A percentile compares a stretch with the other conserved stretches of the same genome.
Conservation (phyloP, 495 filamentous ascomycete species). For the Paragyromitra xinjiangensis region DNA sequence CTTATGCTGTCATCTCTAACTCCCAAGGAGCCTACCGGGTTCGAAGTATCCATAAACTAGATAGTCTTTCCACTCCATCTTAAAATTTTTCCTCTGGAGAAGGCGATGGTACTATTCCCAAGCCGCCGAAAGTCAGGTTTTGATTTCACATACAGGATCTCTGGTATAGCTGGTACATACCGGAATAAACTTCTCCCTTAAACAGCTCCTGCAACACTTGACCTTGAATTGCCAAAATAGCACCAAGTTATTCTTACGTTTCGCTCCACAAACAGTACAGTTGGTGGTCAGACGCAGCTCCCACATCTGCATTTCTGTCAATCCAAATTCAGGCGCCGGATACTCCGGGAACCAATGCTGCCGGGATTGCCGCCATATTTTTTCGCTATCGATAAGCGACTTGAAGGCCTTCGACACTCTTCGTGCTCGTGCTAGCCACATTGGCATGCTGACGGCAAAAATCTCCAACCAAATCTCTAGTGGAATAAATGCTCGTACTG, state of each 20-base stretch:
- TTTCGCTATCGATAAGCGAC: constrained; percentile 22
- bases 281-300: not conserved
- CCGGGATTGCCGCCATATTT: constrained; percentile 1
- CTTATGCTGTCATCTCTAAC: not conserved
- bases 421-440: not conserved
- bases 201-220: not conserved
- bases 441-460: not conserved
- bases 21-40: not conserved
- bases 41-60: not conserved
- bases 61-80: not conserved
- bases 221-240: constrained; percentile 4
- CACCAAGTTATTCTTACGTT: not conserved
- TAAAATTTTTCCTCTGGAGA: not conserved
- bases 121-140: not conserved
- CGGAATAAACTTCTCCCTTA: not conserved
- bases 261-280: not conserved
- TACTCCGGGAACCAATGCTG: not conserved
- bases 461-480: constrained; percentile 24
- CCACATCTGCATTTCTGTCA: constrained; percentile 21
- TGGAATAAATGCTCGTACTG: constrained; percentile 1
- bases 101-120: not conserved
- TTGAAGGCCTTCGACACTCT: constrained; percentile 13
- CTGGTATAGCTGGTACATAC: not conserved
- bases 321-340: constrained; percentile 1
- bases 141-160: not conserved